These are phyloP conservation scores for Kazachstania sp. DNA, from an alignment of 1,139 yeast species.

Conservation along the genomic window DNA sequence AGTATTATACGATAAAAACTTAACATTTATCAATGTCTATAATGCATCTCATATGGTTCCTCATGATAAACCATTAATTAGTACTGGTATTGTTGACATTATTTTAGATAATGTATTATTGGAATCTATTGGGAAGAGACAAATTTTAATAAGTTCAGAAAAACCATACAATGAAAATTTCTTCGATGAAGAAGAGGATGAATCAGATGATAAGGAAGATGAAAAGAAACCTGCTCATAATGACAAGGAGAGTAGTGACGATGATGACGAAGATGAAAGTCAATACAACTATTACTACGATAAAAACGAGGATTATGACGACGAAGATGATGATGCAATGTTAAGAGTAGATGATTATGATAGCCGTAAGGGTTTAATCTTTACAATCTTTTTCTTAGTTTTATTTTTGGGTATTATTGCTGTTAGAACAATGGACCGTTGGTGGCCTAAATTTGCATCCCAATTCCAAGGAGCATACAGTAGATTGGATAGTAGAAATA, in stretches of 20 bases:
- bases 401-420: conserved; percentile 11
- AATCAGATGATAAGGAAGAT: conserved; percentile 6
- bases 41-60: conserved; percentile 95
- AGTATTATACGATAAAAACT: conserved; percentile 51
- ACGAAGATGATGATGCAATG: conserved; percentile 6
- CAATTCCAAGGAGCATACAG: conserved; percentile 1
- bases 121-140: conserved; percentile 17
- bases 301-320: conserved; percentile 13
- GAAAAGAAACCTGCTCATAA: conserved; percentile 11
- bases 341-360: not conserved
- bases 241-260: conserved; percentile 8
- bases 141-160: conserved; percentile 9
- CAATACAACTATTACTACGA: conserved; percentile 3
- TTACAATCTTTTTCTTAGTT: conserved; percentile 9
- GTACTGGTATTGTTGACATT: conserved; percentile 60
- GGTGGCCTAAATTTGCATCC: conserved; percentile 8
- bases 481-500: conserved; percentile 5
- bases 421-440: conserved; percentile 12
- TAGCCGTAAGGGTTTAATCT: not conserved
- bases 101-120: conserved; percentile 19
- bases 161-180: conserved; percentile 5
- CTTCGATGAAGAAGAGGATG: conserved; percentile 7
- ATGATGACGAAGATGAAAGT: conserved; percentile 7
- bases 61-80: conserved; percentile 61
- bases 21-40: conserved; percentile 66